Evolutionary conservation across 2,329 filamentous ascomycete species (phyloP), one percentile per base, ranked within the genome.

Genomic region (Trichoderma gracile): DNA sequence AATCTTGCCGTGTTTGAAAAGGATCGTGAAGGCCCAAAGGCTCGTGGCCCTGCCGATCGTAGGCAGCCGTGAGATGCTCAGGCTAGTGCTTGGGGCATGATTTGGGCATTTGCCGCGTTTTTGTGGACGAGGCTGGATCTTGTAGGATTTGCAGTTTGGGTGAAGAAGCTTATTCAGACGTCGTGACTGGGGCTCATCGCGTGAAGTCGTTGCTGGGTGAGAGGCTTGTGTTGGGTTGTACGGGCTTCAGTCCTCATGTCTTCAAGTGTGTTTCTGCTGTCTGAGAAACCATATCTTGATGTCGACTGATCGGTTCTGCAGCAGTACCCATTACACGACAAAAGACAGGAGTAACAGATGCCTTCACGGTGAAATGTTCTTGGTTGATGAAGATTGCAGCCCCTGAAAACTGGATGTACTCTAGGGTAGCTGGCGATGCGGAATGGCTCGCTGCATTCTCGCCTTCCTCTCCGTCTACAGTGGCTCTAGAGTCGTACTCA

Each of bases 21-120:
- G 43, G 9, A 9, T 45, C 10, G 17, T 59, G 56, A 59, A 23
- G 27, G 15, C 14, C 7, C 17, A 14, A 12, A 15, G 45, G 33
- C 45, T 50, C 21, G n/a, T 59, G 45, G 45, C 45, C 56, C 56
- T 59, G 56, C 45, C 45, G 45, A 50, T 59, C 30, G 25, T 27
- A 9, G 27, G 23, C 33, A 59, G 56, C 46, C 21, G 33, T 38
- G 12, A 14, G 12, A 38, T 14, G 12, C 4, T 9, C 33, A 14
- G 19, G 27, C 17, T 27, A 47, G 17, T 38, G 2, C 40, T 21
- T 59, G n/a, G 12, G 56, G 21, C 21, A 14, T 8, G 3, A 6
- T 42, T 25, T 38, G 21, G 23, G 17, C 46, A 23, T 60, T 8
- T 43, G 33, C 27, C 7, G 17, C 17, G 46, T 1, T 43, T n/a